phyloP scores from a whole-genome alignment of 768 basidiomycete species.

The Leccinum uliginosum region DNA sequence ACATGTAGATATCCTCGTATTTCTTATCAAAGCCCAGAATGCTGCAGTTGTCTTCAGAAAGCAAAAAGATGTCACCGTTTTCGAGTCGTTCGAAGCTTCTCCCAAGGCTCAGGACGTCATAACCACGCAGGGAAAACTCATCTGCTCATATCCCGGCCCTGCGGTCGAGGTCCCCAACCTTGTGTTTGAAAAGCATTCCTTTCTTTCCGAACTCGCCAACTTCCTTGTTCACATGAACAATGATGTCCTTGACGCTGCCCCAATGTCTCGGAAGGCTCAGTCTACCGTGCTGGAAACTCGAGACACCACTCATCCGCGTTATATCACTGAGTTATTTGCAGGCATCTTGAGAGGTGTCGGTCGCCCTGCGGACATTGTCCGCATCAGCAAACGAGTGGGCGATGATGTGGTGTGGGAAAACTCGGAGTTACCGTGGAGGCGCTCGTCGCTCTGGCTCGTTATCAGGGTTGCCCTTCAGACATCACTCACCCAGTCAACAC shows the following conservation, averaged over 20 bases:
- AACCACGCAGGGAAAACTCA: constrained; percentile 36
- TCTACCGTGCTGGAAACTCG: constrained; percentile 4
- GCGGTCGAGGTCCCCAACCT: constrained; percentile 33
- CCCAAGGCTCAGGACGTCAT: constrained; percentile 33
- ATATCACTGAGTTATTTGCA: background rate
- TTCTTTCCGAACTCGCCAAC: constrained; percentile 32
- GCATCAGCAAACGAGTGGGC: background rate
- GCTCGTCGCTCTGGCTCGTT: constrained; percentile 35
- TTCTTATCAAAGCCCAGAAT: constrained; percentile 43
- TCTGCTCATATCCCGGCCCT: constrained; percentile 42
- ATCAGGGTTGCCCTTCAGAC: constrained; percentile 33
- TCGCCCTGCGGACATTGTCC: background rate
- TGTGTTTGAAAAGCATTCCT: constrained; percentile 26
- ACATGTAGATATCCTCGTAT: constrained; percentile 33
- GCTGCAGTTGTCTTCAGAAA: constrained; percentile 40
- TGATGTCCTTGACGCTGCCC: constrained; percentile 27
- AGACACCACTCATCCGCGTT: background rate
- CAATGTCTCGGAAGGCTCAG: constrained; percentile 1
- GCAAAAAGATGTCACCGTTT: constrained; percentile 17
- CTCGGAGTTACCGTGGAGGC: constrained; percentile 21
- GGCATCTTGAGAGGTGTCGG: background rate
- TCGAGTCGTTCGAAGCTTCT: constrained; percentile 45
- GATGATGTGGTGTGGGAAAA: constrained; percentile 4
- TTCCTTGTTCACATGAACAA: constrained; percentile 35
- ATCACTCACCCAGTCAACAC: constrained; percentile 13